These are phyloP conservation scores for Ophiostoma perfectum DNA, from an alignment of 2,329 filamentous ascomycete species.

Conservation along the genomic window DNA sequence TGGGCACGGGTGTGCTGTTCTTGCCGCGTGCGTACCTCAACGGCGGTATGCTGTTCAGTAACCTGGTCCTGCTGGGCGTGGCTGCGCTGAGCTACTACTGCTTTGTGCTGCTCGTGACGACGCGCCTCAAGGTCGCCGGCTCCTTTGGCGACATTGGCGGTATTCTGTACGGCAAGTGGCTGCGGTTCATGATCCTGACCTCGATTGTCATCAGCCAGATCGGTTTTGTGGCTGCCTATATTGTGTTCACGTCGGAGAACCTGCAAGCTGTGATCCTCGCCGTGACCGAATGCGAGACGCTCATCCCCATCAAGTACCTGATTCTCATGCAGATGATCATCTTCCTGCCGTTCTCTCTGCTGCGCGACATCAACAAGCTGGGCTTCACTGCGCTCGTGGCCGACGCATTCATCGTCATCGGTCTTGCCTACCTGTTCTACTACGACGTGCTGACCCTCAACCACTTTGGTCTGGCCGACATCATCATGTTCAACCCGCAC, in stretches of 20 bases:
- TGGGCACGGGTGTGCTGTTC: constrained; percentile 92
- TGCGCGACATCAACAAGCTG: constrained; percentile 95
- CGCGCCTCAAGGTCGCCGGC: constrained; percentile 77
- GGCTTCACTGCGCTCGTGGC: constrained; percentile 91
- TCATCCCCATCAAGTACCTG: constrained; percentile 81
- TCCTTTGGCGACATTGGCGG: constrained; percentile 97
- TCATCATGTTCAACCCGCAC: constrained; percentile 80
- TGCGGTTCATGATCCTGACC: constrained; percentile 78
- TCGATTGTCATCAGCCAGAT: constrained; percentile 96
- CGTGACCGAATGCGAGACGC: constrained; percentile 78
- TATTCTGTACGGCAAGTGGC: constrained; percentile 81
- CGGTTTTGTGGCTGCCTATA: constrained; percentile 91
- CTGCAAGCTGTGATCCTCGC: constrained; percentile 90
- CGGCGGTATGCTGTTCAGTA: constrained; percentile 96
- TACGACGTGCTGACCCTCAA: constrained; percentile 85
- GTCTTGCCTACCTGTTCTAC: constrained; percentile 90
- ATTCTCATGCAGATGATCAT: constrained; percentile 94
- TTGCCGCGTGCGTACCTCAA: constrained; percentile 89
- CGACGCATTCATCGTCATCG: constrained; percentile 88
- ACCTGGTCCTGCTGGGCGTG: constrained; percentile 78
- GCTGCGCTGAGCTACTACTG: constrained; percentile 91
- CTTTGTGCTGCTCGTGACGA: constrained; percentile 87
- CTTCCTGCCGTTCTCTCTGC: constrained; percentile 87
- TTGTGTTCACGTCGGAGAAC: constrained; percentile 94
- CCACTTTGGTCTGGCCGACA: constrained; percentile 71